These are phyloP conservation scores for Solanum hybrid DNA, from an alignment of 305 asterid species.

Conservation along the genomic window DNA sequence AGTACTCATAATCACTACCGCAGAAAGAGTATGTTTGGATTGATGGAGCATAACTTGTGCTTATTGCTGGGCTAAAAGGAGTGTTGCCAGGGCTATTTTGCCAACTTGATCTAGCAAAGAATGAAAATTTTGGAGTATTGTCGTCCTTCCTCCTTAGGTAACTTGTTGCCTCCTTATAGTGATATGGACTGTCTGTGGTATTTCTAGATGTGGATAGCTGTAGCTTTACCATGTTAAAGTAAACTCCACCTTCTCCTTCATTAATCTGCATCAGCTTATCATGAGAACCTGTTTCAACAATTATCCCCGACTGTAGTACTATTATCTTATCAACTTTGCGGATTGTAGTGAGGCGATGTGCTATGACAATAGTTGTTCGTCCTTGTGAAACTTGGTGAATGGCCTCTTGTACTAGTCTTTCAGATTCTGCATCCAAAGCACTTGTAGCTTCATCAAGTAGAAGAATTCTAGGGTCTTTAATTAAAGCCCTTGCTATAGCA, in stretches of 20 bases:
- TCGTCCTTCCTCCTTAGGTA: constrained; percentile 1
- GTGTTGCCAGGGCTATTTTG: constrained; percentile 23
- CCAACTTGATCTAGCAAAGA: constrained; percentile 14
- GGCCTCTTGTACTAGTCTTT: constrained; percentile 53
- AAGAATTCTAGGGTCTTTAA: neutral
- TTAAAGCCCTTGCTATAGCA: neutral
- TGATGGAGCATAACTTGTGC: constrained; percentile 22
- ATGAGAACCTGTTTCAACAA: constrained; percentile 43
- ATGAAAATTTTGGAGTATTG: constrained; percentile 14
- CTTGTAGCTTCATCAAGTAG: neutral
- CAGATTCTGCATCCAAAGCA: constrained; percentile 12
- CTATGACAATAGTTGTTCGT: constrained; percentile 42
- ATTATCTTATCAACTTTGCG: constrained; percentile 33
- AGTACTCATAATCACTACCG: constrained; percentile 19
- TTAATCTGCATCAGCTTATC: constrained; percentile 35
- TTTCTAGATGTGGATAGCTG: constrained; percentile 18
- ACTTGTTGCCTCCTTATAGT: constrained; percentile 5
- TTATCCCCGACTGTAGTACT: constrained; percentile 43
- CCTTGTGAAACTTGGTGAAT: constrained; percentile 42
- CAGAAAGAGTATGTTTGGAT: constrained; percentile 20
- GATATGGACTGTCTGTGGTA: neutral
- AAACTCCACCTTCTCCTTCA: constrained; percentile 18
- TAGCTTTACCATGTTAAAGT: constrained; percentile 28
- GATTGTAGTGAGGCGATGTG: constrained; percentile 53
- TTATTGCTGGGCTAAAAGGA: constrained; percentile 16